Base-by-base conservation (phyloP, 768 basidiomycete genomes). In the Amanita muscaria region DNA sequence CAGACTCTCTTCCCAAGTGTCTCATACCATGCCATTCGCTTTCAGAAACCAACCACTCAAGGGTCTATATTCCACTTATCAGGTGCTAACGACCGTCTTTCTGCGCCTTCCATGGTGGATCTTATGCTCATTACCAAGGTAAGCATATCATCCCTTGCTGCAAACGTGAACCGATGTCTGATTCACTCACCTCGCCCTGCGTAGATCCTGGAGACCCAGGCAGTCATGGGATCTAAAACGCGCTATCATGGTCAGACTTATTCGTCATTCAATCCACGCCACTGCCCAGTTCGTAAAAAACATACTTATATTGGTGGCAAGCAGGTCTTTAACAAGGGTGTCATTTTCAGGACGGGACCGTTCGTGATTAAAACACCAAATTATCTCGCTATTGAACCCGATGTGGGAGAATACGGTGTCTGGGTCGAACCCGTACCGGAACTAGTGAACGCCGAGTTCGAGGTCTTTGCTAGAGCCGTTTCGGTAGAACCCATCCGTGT, bases 71-170 rank as follows among this genome's bases (percentile, higher is more conserved):
- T 52, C 77, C 23, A 54, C 59, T 4, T 74, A 72, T 51, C 64
- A 68, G 41, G 37, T 72, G n/a, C 24, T 69, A 14, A 51, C 54
- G 38, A 66, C 66, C 4, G 41, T 67, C 33, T 61, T 73, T 25
- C 23, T 79, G 24, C 67, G 67, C 22, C 39, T 75, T 36, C 77
- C 77, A 2, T 50, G 69, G 31, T 77, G 77, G 74, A 48, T 61
- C 14, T 42, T 77, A 7, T 46, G 65, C n/a, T 62, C 65, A 24
- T 47, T 67, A 37, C 64, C 65, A 30, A 63, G 58, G 69, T 68
- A 54, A 42, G n/a, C n/a, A n/a, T n/a, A n/a, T n/a, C n/a, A n/a
- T n/a, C n/a, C n/a, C n/a, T n/a, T n/a, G n/a, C n/a, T n/a, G n/a
- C n/a, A n/a, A n/a, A n/a, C n/a, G n/a, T n/a, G n/a, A n/a, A n/a